Evolutionary conservation across 208 protist species (phyloP), one percentile per base, ranked within the genome.

Genomic region (Wallacemonas collosoma): DNA sequence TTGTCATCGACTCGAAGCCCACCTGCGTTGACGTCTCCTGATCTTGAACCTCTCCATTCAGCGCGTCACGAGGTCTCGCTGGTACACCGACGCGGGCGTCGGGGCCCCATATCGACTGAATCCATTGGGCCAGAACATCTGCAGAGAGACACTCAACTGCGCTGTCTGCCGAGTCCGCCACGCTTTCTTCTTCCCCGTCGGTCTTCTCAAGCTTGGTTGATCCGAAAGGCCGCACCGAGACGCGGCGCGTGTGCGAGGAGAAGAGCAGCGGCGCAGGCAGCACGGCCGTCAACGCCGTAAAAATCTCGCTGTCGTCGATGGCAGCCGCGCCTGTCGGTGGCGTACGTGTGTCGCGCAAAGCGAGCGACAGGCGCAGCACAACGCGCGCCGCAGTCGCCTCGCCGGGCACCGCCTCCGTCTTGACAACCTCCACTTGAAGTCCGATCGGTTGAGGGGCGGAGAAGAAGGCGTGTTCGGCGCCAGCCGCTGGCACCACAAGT

Each of bases 261-360:
- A 65, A 65, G 41, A 65, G 9, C n/a, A 65, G 43, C 26, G 60
- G 60, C 0, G 60, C 60, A 9, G 60, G 60, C 41, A 65, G 43
- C 40, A 65, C 40, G n/a, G 60, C 14, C 60, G 60, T 65, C 12
- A 65, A 17, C 11, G 60, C 36, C n/a, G 4, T 17, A 14, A 44
- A 65, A 6, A 65, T 6, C 4, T 65, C 60, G 12, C 9, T 8
- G 60, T 45, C 60, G 60, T 17, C 17, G 41, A 50, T 3, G 36
- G 36, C 56, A 62, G 56, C 5, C 17, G 56, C n/a, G 51, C 14
- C 14, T 6, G 43, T 41, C 15, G 41, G 7, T 6, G 40, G 3
- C n/a, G 60, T 38, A 5, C 60, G 38, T 8, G 38, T 6, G 36
- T 65, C 60, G 43, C 60, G 60, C 60, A 65, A 5, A 48, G 60